Evolutionary conservation across 768 basidiomycete species (phyloP), one percentile per base, ranked within the genome.

Genomic region (Austroboletus eburneus): DNA sequence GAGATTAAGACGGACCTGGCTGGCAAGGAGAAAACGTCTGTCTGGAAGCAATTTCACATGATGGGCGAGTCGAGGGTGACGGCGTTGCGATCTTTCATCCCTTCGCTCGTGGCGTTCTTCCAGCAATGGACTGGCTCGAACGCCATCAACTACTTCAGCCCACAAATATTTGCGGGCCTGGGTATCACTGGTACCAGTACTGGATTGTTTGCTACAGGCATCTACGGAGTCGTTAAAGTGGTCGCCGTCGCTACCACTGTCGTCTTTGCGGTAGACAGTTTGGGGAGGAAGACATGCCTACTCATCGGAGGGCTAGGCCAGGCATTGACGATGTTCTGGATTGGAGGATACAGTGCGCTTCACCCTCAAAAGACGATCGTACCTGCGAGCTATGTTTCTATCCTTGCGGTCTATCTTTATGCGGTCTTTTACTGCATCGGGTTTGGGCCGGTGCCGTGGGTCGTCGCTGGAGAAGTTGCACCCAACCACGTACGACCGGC

Each of bases 141-240:
- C 50, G 70, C 76, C 3, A 75, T 79, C 55, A 77, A 77, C 55
- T 80, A 80, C 52, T 80, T 72, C 48, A 72, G 72, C 50, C 79
- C 79, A 0, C 56, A 70, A 33, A 75, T 80, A 49, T 79, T 80
- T 50, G 69, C 69, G 3, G 61, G 61, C 30, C 63, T 80, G 14
- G 78, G 78, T 2, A 70, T 79, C 20, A 66, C 63, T 1, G 72
- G 73, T 4, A 71, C 65, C 21, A 68, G 55, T 7, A 61, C 74
- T 4, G 70, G 66, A 16, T 63, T 80, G 7, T 70, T 80, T 32
- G 77, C 78, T 3, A 79, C 79, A 5, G 79, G 78, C 50, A 53
- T 63, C 49, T 69, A 67, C 42, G 64, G 69, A 24, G 45, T 68
- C 37, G 64, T 68, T 30, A 67, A 79, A 64, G 69, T 74, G 18